A percentile compares a stretch with the other conserved stretches of the same genome.
phyloP scores from a whole-genome alignment of 768 basidiomycete species.

The Collybia mongolica region DNA sequence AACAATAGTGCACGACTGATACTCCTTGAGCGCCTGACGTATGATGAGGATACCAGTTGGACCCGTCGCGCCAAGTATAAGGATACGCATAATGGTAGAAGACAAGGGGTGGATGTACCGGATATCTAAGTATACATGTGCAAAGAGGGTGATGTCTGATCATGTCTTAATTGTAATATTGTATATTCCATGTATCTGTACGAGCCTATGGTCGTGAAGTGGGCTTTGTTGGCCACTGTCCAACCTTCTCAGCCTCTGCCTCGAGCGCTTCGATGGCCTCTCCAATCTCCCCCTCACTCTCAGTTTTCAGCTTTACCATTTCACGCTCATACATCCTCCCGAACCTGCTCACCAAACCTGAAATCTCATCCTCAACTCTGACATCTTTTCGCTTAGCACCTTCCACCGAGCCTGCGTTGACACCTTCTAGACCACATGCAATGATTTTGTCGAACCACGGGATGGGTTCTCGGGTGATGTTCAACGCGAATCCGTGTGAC shows the following conservation, averaged over 20 bases:
- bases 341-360: conserved; percentile 47
- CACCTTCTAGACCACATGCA: conserved; percentile 87
- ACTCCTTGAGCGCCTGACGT: conserved; percentile 47
- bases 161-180: too few species aligned
- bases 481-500: conserved; percentile 92
- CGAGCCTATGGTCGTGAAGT: conserved; percentile 2
- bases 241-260: conserved; percentile 37
- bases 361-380: conserved; percentile 49
- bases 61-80: conserved; percentile 74
- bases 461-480: conserved; percentile 79
- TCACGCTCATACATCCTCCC: conserved; percentile 47
- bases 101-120: neutral
- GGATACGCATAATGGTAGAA: conserved; percentile 36
- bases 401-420: conserved; percentile 72
- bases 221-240: conserved; percentile 37
- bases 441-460: conserved; percentile 86
- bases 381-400: conserved; percentile 36
- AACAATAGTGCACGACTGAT: conserved; percentile 41
- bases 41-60: conserved; percentile 56
- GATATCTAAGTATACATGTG: too few species aligned
- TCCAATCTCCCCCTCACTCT: conserved; percentile 44
- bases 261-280: conserved; percentile 48
- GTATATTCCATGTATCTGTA: neutral
- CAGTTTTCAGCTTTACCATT: conserved; percentile 41
- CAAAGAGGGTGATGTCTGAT: too few species aligned